Evolutionary conservation across 2,329 filamentous ascomycete species (phyloP).

Genomic region (Diplodia seriata): DNA sequence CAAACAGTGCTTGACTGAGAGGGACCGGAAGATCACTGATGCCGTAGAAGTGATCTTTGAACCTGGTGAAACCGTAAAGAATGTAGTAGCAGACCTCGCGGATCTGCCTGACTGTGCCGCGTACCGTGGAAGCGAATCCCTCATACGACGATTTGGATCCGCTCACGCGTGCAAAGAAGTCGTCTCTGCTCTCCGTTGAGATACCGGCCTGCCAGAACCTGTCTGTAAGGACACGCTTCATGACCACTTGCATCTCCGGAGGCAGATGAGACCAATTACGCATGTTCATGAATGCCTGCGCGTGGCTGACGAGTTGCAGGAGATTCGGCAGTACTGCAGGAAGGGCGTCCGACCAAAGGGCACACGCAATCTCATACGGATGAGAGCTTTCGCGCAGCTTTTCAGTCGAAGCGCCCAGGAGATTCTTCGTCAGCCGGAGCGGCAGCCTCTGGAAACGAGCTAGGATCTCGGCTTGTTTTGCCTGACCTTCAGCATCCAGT

Average conservation of each 20-base stretch:
- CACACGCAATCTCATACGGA: constrained; percentile 76
- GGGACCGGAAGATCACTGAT: constrained; percentile 82
- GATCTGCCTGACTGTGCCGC: constrained; percentile 86
- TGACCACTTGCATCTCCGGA: constrained; percentile 75
- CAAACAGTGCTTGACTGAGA: constrained; percentile 82
- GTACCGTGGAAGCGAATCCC: constrained; percentile 90
- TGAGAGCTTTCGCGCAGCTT: constrained; percentile 77
- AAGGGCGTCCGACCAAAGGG: constrained; percentile 85
- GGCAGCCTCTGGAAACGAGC: constrained; percentile 78
- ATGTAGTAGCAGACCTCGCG: constrained; percentile 94
- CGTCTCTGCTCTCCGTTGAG: constrained; percentile 91
- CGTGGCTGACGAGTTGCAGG: constrained; percentile 84
- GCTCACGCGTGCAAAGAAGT: constrained; percentile 91
- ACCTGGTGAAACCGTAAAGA: constrained; percentile 87
- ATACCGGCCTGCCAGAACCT: constrained; percentile 99
- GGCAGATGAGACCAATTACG: constrained; percentile 82
- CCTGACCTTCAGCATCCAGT: constrained; percentile 79
- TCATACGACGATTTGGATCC: constrained; percentile 89
- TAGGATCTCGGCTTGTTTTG: constrained; percentile 79
- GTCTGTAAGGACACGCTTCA: constrained; percentile 86
- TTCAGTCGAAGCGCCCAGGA: constrained; percentile 91
- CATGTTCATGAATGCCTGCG: constrained; percentile 89
- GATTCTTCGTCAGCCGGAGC: constrained; percentile 84
- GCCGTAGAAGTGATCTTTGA: constrained; percentile 91
- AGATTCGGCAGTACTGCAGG: constrained; percentile 84